These are phyloP conservation scores for Trypanosoma theileri DNA, from an alignment of 208 protist genomes.

Conservation along the genomic window DNA sequence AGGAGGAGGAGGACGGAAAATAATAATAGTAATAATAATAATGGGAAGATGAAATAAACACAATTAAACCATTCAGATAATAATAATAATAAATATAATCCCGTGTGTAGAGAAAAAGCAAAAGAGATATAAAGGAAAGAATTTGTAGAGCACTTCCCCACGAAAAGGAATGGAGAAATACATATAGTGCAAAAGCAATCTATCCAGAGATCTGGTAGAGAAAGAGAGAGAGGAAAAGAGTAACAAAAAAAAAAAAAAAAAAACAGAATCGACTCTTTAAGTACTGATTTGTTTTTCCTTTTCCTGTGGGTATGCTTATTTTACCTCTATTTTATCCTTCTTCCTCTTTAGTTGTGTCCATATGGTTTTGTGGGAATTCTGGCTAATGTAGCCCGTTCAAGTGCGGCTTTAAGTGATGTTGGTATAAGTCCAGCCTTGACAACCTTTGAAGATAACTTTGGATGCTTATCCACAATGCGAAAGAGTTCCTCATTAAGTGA, in stretches of 20 bases:
- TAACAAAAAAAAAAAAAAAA: too few species aligned
- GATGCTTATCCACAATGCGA: constrained; percentile 45
- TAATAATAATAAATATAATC: too few species aligned
- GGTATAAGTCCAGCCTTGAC: constrained; percentile 41
- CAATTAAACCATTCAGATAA: neutral
- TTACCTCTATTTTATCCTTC: neutral
- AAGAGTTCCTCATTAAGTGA: constrained; percentile 64
- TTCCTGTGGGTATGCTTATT: neutral
- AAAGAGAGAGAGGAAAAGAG: too few species aligned
- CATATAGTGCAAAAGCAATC: too few species aligned
- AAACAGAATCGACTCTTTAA: neutral
- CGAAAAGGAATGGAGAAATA: too few species aligned
- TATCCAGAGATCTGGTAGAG: too few species aligned
- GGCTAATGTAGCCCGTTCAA: constrained; percentile 40
- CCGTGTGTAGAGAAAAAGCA: too few species aligned
- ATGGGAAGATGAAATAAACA: constrained; percentile 12
- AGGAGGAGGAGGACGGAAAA: neutral
- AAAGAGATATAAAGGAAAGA: too few species aligned
- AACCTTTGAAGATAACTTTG: constrained; percentile 54
- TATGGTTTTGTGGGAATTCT: constrained; percentile 47
- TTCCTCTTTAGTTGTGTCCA: constrained; percentile 63
- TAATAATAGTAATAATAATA: constrained; percentile 5
- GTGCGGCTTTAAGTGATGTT: constrained; percentile 44
- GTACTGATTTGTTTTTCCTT: neutral
- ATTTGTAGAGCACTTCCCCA: too few species aligned